Base-by-base conservation (phyloP, 1,284 basidiomycete genomes). In the Cutaneotrichosporon sp. region DNA sequence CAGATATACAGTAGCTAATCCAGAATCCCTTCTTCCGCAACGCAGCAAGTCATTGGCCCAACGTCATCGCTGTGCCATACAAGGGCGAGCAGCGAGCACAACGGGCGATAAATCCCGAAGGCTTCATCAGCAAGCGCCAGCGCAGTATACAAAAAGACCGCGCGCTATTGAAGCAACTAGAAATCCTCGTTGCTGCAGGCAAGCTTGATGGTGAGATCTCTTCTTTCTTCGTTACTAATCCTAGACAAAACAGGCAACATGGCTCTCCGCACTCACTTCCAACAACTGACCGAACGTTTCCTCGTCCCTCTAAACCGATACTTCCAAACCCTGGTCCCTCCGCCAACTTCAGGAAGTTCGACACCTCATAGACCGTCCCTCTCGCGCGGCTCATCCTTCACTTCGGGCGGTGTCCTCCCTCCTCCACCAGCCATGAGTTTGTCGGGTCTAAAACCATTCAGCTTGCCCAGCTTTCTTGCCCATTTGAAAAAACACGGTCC, bases 271-370 rank as follows among this genome's bases (percentile, higher is more conserved):
- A 85, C 87, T 50, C 93, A 97, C 76, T 94, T 98, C 80, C 88
- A 89, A 62, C 87, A 90, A 56, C 85, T 96, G 30, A 95, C 96
- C 0, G 91, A 90, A 32, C 88, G 89, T 47, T 85, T 98, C 65
- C 86, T 98, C n/a, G 88, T 92, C 1, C 96, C 96, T 0, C 84
- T 99, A 4, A 90, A 95, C 72, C 88, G 95, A 66, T 98, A 98
- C 82, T 88, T 98, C 56, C 90, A 93, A 67, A 91, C 90, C 0
- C 85, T 95, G 61, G 90, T 95, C 72, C 92, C 92, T 31, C 76
- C 76, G 5, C 65, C 60, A 6, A 55, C 51, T 18, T 53, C 22
- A 22, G 47, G 63, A 4, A 42, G 64, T 30, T 26, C 49, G 38
- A 52, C 34, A 7, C 49, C 34, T 11, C 36, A 26, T 4, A 38